A percentile compares a stretch with the other conserved stretches of the same genome.
phyloP scores from a whole-genome alignment of 306 rosid species.

The Cajanus cajan region DNA sequence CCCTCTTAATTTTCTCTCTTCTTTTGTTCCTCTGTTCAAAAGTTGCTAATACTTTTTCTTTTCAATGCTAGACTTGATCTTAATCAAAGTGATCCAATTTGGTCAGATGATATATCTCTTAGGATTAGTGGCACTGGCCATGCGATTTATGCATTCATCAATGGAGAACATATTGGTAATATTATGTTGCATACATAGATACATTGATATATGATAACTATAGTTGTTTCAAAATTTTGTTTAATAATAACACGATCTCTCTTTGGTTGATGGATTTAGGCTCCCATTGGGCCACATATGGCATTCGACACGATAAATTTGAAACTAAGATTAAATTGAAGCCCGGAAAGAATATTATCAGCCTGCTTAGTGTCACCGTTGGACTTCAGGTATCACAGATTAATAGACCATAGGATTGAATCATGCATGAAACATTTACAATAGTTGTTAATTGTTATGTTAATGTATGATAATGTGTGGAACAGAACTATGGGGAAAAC shows the following conservation, averaged over 20 bases:
- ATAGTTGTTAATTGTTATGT: neutral
- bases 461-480: neutral
- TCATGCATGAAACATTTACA: neutral
- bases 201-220: neutral
- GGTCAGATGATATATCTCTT: slow-evolving; percentile 38
- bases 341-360: slow-evolving; percentile 41
- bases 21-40: neutral
- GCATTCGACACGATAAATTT: slow-evolving; percentile 19
- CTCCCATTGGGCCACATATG: slow-evolving; percentile 45
- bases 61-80: slow-evolving; percentile 32
- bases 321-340: slow-evolving; percentile 38
- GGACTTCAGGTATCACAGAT: slow-evolving; percentile 39
- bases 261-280: slow-evolving; percentile 17
- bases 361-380: slow-evolving; percentile 46
- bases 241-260: neutral
- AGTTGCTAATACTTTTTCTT: neutral
- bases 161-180: slow-evolving; percentile 52
- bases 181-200: neutral
- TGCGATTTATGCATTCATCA: slow-evolving; percentile 40
- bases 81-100: slow-evolving; percentile 38
- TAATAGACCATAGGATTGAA: neutral
- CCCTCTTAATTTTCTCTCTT: neutral
- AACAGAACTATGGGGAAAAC: slow-evolving; percentile 41
- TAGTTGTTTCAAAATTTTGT: neutral
- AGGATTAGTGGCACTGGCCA: slow-evolving; percentile 48